Conservation (phyloP, 768 basidiomycete species). For the Paxillus rubicundulus region DNA sequence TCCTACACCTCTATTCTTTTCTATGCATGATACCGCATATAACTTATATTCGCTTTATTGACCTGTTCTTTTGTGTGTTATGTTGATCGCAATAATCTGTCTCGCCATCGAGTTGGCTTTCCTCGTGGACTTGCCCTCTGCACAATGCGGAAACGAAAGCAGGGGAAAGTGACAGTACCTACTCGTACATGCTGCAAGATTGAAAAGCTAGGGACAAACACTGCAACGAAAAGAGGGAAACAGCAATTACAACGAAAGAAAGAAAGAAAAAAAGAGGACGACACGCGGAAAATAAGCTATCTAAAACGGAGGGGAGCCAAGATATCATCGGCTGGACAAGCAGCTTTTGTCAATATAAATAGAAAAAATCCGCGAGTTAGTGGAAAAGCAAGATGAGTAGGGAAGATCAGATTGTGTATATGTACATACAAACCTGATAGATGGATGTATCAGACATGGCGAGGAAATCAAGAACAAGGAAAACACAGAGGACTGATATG, state of each 20-base stretch:
- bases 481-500: constrained; percentile 7
- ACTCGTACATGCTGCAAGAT: constrained; percentile 19
- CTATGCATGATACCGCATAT: constrained; percentile 6
- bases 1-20: not conserved
- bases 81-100: not conserved
- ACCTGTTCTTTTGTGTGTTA: constrained; percentile 1
- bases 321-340: constrained; percentile 12
- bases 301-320: constrained; percentile 5
- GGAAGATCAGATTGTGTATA: constrained; percentile 19
- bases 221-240: not conserved
- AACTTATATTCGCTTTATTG: constrained; percentile 13
- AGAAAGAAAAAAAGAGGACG: constrained; percentile 6
- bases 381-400: not conserved
- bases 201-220: not conserved
- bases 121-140: not conserved
- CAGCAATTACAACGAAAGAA: not conserved
- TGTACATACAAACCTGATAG: constrained; percentile 9
- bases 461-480: constrained; percentile 8
- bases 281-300: constrained; percentile 12
- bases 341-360: constrained; percentile 32
- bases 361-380: constrained; percentile 16
- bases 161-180: constrained; percentile 7
- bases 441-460: constrained; percentile 4
- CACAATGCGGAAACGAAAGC: not conserved
- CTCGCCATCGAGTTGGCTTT: not conserved